Conservation (phyloP, 1,139 yeast genomes). For the Yamadazyma mexicana region DNA sequence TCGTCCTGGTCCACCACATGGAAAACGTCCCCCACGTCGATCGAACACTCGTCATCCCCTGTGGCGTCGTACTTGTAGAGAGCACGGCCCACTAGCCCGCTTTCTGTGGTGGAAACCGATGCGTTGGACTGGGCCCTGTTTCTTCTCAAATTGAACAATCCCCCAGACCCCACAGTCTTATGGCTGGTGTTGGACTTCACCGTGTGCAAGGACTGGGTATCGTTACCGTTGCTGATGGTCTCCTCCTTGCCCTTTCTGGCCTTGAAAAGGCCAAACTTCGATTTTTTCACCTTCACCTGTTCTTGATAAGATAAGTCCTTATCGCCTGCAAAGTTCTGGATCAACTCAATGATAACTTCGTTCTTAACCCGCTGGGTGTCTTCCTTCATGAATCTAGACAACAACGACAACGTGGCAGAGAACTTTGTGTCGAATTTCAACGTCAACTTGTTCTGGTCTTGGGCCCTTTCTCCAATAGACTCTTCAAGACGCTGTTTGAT, state of each 20-base stretch:
- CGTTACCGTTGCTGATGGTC: slow-evolving; percentile 10
- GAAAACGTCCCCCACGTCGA: slow-evolving; percentile 63
- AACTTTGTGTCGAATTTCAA: slow-evolving; percentile 57
- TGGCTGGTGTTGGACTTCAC: slow-evolving; percentile 29
- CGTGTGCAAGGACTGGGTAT: slow-evolving; percentile 26
- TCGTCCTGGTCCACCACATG: slow-evolving; percentile 67
- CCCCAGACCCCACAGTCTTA: slow-evolving; percentile 24
- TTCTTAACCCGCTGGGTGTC: slow-evolving; percentile 73
- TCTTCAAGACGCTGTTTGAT: slow-evolving; percentile 55
- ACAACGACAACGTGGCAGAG: slow-evolving; percentile 51
- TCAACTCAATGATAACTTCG: slow-evolving; percentile 88
- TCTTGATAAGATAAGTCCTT: slow-evolving; percentile 58
- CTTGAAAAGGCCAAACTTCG: slow-evolving; percentile 53
- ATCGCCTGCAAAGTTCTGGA: slow-evolving; percentile 83
- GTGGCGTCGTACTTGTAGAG: slow-evolving; percentile 67
- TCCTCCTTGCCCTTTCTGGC: slow-evolving; percentile 20
- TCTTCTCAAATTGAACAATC: slow-evolving; percentile 40
- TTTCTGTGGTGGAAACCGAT: slow-evolving; percentile 18
- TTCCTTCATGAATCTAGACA: slow-evolving; percentile 66
- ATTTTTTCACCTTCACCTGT: slow-evolving; percentile 49
- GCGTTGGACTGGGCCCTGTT: slow-evolving; percentile 28
- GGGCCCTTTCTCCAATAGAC: slow-evolving; percentile 35
- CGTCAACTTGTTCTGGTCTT: slow-evolving; percentile 32
- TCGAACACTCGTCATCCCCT: slow-evolving; percentile 73
- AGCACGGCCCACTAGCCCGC: slow-evolving; percentile 47